Evolutionary conservation across 192 early-diverging fungal genomes (phyloP).

Genomic region (Backusella luteola): DNA sequence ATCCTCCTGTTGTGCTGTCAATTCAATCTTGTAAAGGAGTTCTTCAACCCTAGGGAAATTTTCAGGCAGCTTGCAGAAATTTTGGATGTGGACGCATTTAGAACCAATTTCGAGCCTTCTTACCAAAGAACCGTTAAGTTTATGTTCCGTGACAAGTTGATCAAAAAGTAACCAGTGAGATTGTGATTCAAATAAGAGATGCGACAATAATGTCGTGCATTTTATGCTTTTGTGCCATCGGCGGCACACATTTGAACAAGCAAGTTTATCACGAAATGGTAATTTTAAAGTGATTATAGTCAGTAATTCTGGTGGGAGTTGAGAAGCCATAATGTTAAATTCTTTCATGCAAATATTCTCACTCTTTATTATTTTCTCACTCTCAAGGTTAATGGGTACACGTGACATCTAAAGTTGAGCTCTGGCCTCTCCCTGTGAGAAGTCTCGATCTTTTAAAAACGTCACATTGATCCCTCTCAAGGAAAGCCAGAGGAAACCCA

Average conservation of each 20-base stretch:
- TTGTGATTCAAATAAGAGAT: not conserved
- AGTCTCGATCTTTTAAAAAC: no score
- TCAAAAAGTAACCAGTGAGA: not conserved
- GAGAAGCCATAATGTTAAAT: not conserved
- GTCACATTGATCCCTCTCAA: no score
- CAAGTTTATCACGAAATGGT: not conserved
- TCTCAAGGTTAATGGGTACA: not conserved
- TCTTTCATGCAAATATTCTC: not conserved
- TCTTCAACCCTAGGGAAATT: not conserved
- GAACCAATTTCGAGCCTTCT: not conserved
- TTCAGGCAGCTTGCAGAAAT: not conserved
- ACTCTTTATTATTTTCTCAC: not conserved
- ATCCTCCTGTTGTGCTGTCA: not conserved
- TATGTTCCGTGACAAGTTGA: not conserved
- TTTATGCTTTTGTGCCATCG: not conserved
- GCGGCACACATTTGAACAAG: not conserved
- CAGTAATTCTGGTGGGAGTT: not conserved
- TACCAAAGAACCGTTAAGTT: not conserved
- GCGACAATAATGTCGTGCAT: not conserved
- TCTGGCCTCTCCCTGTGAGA: no score
- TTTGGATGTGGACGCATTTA: not conserved
- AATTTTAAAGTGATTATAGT: not conserved
- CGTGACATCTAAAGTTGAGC: not conserved
- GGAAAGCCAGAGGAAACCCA: no score
- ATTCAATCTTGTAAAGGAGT: not conserved